These are phyloP conservation scores for Penicillium mononematosum DNA, from an alignment of 495 filamentous ascomycete genomes.

Conservation along the genomic window DNA sequence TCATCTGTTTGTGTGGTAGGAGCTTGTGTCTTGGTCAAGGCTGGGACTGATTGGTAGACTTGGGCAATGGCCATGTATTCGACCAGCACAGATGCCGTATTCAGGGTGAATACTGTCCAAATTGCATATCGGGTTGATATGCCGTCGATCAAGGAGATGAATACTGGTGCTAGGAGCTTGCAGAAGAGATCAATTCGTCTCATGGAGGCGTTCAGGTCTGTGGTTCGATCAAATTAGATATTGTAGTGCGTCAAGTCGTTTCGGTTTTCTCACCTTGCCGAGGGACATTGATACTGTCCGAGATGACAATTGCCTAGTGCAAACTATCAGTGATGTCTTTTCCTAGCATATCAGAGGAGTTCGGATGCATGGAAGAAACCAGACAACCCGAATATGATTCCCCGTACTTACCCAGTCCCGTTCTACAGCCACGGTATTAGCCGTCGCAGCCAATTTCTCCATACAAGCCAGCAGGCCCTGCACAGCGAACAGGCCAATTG, in stretches of 20 bases:
- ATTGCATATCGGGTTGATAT: conserved; percentile 50
- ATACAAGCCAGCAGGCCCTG: conserved; percentile 53
- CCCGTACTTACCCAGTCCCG: conserved; percentile 60
- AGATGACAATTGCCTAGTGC: neutral
- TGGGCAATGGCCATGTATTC: conserved; percentile 60
- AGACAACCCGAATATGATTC: neutral
- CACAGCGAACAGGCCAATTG: conserved; percentile 39
- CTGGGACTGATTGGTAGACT: conserved; percentile 44
- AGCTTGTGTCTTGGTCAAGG: conserved; percentile 19
- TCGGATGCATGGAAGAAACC: neutral
- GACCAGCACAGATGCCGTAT: conserved; percentile 41
- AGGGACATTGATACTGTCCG: neutral
- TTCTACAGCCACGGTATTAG: conserved; percentile 64
- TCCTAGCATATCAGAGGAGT: neutral
- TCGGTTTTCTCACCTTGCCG: neutral
- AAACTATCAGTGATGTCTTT: neutral
- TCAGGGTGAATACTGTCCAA: conserved; percentile 35
- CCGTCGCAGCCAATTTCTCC: conserved; percentile 53
- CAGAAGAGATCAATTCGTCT: conserved; percentile 70
- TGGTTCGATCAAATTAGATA: neutral
- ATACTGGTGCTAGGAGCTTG: conserved; percentile 64
- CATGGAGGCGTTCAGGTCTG: conserved; percentile 61
- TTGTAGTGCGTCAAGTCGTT: neutral
- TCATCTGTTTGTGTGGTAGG: neutral
- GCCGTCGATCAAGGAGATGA: conserved; percentile 52